Evolutionary conservation across 2,329 filamentous ascomycete genomes (phyloP), one percentile per base, ranked within the genome.

Genomic region (Arachnomyces sp.): DNA sequence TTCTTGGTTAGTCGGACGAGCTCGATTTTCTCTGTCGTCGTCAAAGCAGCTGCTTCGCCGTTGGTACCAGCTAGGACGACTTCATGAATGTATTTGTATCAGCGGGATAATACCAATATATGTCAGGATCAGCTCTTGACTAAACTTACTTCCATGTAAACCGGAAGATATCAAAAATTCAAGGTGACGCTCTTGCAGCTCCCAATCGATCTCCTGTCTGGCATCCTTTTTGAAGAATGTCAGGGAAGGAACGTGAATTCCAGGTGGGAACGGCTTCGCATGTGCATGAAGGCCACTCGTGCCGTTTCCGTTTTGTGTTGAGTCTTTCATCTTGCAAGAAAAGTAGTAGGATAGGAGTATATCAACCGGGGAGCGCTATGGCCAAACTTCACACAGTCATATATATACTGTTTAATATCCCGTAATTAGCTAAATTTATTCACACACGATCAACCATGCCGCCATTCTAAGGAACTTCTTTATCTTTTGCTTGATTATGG

Each of bases 191-290:
- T 65, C 66, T 50, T 79, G 73, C 1, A 71, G 54, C 4, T 66
- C 60, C 74, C 73, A 77, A 50, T 78, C 72, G 30, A 77, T 71
- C 31, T 73, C 70, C 49, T 77, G 74, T 3, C 49, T 57, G 18
- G 54, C 49, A 43, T 69, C 64, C 41, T 65, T 58, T 34, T 62
- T 58, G 53, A 77, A 78, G 64, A 68, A 78, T 3, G 74, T 77
- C 49, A 78, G 53, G 14, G 65, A 69, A 1, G 73, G 74, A n/a
- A 72, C 73, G 45, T 77, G 74, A 35, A 78, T 71, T 3, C 73
- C 73, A 1, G 67, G 64, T 20, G 72, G 69, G 46, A 64, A 70
- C 7, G 36, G 13, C 13, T 16, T 39, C 5, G 36, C 20, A 9
- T 25, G 20, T 25, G 5, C 20, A 5, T 25, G 20, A 25, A 25